These are phyloP conservation scores for Mucor racemosus DNA, from an alignment of 371 early-diverging fungal species.

Conservation along the genomic window DNA sequence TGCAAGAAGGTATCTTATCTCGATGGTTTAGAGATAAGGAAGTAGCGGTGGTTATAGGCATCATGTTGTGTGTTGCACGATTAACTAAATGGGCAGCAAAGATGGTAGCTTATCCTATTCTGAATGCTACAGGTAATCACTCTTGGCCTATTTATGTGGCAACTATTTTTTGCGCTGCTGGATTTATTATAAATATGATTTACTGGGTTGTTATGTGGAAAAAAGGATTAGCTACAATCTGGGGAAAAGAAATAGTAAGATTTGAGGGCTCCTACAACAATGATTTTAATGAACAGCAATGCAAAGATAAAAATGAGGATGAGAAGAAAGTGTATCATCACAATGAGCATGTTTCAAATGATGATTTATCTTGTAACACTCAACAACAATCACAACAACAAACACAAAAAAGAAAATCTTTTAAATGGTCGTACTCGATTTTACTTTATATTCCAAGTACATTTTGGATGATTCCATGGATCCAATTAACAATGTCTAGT, in stretches of 20 bases:
- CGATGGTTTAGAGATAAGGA: constrained; percentile 53
- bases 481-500: constrained; percentile 52
- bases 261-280: constrained; percentile 17
- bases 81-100: constrained; percentile 49
- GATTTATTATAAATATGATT: constrained; percentile 33
- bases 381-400: not conserved
- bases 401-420: not conserved
- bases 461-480: constrained; percentile 53
- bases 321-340: constrained; percentile 11
- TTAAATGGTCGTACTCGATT: constrained; percentile 32
- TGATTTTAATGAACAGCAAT: constrained; percentile 9
- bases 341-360: not conserved
- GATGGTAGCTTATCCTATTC: constrained; percentile 46
- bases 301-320: not conserved
- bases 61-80: constrained; percentile 38
- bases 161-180: constrained; percentile 43
- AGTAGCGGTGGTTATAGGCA: constrained; percentile 42
- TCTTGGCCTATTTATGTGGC: constrained; percentile 44
- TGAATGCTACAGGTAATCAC: constrained; percentile 27
- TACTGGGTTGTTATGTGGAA: constrained; percentile 47
- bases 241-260: constrained; percentile 39
- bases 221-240: constrained; percentile 35
- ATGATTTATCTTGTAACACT: not conserved
- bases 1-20: constrained; percentile 52
- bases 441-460: constrained; percentile 45